A percentile compares a stretch with the other conserved stretches of the same genome.
Conservation (phyloP, 1,139 yeast genomes). For the Yamadazyma taylorii region DNA sequence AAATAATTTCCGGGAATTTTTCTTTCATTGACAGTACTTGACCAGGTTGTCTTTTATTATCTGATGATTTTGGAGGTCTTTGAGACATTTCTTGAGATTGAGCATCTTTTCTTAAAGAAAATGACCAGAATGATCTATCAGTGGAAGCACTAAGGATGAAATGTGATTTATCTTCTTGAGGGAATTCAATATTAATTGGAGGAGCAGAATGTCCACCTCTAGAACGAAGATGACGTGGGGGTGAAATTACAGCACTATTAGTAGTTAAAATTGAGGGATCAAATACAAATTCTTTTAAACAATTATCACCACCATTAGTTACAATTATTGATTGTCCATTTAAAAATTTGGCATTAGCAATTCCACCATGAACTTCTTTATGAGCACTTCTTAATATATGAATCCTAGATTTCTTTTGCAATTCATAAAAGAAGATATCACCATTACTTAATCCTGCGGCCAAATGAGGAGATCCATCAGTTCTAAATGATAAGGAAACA, state of each 20-base stretch:
- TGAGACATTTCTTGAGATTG: slow-evolving; percentile 95
- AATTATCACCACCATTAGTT: slow-evolving; percentile 93
- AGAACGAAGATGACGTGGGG: slow-evolving; percentile 89
- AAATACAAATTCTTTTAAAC: slow-evolving; percentile 85
- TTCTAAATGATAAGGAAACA: slow-evolving; percentile 80
- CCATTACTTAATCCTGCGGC: slow-evolving; percentile 83
- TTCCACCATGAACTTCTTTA: slow-evolving; percentile 73
- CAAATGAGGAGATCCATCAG: slow-evolving; percentile 85
- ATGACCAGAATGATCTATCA: slow-evolving; percentile 86
- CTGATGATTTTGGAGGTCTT: slow-evolving; percentile 53
- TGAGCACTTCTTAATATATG: slow-evolving; percentile 78
- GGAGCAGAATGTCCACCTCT: slow-evolving; percentile 98
- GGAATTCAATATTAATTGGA: slow-evolving; percentile 74
- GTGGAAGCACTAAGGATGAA: slow-evolving; percentile 83
- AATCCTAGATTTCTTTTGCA: slow-evolving; percentile 68
- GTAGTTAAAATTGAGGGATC: slow-evolving; percentile 81
- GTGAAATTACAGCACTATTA: slow-evolving; percentile 68
- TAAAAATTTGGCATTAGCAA: slow-evolving; percentile 71
- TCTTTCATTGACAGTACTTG: slow-evolving; percentile 49
- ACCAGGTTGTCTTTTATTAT: slow-evolving; percentile 63
- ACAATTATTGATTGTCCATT: slow-evolving; percentile 92
- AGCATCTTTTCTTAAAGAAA: slow-evolving; percentile 91
- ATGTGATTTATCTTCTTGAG: slow-evolving; percentile 78
- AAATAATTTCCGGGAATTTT: slow-evolving; percentile 75
- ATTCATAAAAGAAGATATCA: slow-evolving; percentile 81